A percentile compares a stretch with the other conserved stretches of the same genome.
phyloP scores from a whole-genome alignment of 2,329 filamentous ascomycete genomes.

The Fusarium sambucinum region DNA sequence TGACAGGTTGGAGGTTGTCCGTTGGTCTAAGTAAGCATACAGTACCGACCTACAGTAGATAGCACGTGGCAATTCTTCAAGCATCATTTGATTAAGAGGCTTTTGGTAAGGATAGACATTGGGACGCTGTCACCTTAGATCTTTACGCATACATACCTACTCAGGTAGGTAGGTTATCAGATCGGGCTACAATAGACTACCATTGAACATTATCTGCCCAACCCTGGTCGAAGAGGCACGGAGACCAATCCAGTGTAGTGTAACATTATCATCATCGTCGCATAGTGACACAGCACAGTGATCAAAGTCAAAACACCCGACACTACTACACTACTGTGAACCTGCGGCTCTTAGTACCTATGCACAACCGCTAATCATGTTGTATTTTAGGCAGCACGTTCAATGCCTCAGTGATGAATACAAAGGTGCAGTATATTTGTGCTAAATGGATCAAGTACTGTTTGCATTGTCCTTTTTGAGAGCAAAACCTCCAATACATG shows the following conservation, averaged over 20 bases:
- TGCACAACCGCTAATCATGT: background rate
- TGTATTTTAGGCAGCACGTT: background rate
- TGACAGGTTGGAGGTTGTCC: background rate
- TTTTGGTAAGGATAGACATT: background rate
- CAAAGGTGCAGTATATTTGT: too few relatives aligned
- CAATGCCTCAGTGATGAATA: background rate
- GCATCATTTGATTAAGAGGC: background rate
- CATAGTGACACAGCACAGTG: constrained; percentile 26
- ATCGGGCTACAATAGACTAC: constrained; percentile 22
- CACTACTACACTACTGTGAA: background rate
- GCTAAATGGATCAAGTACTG: too few relatives aligned
- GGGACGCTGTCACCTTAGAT: background rate
- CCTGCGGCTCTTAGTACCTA: background rate
- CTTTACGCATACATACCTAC: background rate
- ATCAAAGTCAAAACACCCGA: background rate
- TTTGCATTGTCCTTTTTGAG: background rate
- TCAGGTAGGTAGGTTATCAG: background rate
- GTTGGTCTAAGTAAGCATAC: background rate
- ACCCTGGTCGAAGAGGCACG: constrained; percentile 4
- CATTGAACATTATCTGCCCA: constrained; percentile 15
- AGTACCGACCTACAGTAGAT: background rate
- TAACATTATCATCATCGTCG: constrained; percentile 33
- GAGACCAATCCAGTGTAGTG: background rate
- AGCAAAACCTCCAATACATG: background rate
- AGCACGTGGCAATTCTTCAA: background rate